A percentile compares a stretch with the other conserved stretches of the same genome.
Conservation (phyloP, 2,329 filamentous ascomycete genomes). For the Fusarium virguliforme region DNA sequence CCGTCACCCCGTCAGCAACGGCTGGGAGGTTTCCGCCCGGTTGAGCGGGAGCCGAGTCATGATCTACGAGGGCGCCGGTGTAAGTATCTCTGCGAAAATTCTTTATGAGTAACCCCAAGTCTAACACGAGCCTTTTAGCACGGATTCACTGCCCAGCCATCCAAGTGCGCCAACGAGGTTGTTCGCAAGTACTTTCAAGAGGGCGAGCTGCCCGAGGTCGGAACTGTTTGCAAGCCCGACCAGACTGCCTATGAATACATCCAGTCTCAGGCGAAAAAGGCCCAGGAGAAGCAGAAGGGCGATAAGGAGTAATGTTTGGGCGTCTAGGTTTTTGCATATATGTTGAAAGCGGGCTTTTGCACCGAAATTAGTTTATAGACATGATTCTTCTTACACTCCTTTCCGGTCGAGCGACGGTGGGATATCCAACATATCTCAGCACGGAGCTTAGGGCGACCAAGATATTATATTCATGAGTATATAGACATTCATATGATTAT, state of each 20-base stretch:
- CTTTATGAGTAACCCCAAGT: neutral
- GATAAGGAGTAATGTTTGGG: neutral
- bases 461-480: neutral
- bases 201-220: slow-evolving; percentile 3
- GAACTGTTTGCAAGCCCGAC: slow-evolving; percentile 12
- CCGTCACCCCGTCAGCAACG: slow-evolving; percentile 17
- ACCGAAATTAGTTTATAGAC: slow-evolving; percentile 1
- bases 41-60: slow-evolving; percentile 30
- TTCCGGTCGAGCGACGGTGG: neutral
- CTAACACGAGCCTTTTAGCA: slow-evolving; percentile 8
- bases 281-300: neutral
- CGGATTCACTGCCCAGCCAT: neutral
- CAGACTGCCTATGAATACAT: neutral
- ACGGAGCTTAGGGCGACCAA: neutral
- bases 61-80: slow-evolving; percentile 30
- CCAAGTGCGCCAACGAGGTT: slow-evolving; percentile 1
- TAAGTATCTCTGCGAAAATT: slow-evolving; percentile 18
- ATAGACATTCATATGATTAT: neutral
- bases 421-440: neutral
- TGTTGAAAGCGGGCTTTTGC: neutral
- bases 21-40: slow-evolving; percentile 26
- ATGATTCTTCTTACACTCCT: neutral
- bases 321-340: neutral
- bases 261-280: neutral
- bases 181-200: slow-evolving; percentile 4